phyloP scores from a whole-genome alignment of 805 yeast genomes.

The Torulaspora microellipsoides region DNA sequence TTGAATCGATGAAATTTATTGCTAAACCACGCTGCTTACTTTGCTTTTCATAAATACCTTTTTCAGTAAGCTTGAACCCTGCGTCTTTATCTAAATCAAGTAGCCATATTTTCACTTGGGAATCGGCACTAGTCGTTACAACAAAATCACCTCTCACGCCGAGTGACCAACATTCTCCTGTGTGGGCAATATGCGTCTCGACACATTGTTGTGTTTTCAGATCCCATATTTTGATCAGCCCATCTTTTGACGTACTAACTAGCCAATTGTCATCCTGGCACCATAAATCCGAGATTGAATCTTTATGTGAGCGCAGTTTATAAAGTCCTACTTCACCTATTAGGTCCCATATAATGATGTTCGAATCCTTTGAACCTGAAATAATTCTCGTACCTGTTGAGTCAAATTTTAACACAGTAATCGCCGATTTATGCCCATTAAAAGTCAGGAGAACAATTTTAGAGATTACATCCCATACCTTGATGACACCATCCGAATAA shows the following conservation, averaged over 20 bases:
- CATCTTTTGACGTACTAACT: conserved; percentile 80
- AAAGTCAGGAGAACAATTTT: conserved; percentile 73
- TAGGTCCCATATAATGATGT: conserved; percentile 89
- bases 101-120: conserved; percentile 80
- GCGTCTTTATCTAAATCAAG: conserved; percentile 54
- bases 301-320: conserved; percentile 84
- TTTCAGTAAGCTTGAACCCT: conserved; percentile 48
- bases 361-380: conserved; percentile 84
- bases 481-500: conserved; percentile 80
- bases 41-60: conserved; percentile 68
- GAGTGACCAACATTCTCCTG: conserved; percentile 90
- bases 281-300: conserved; percentile 73
- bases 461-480: conserved; percentile 86
- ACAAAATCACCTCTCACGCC: conserved; percentile 46
- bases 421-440: conserved; percentile 83
- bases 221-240: conserved; percentile 91
- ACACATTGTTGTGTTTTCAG: conserved; percentile 80
- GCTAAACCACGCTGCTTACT: conserved; percentile 68
- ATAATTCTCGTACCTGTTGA: conserved; percentile 74
- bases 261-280: conserved; percentile 57
- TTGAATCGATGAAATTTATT: conserved; percentile 43
- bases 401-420: conserved; percentile 70
- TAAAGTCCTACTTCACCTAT: conserved; percentile 87
- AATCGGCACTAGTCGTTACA: conserved; percentile 74
- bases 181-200: conserved; percentile 91